phyloP scores from a whole-genome alignment of 202 grass and related monocot species.

The Brachypodium distachyon region DNA sequence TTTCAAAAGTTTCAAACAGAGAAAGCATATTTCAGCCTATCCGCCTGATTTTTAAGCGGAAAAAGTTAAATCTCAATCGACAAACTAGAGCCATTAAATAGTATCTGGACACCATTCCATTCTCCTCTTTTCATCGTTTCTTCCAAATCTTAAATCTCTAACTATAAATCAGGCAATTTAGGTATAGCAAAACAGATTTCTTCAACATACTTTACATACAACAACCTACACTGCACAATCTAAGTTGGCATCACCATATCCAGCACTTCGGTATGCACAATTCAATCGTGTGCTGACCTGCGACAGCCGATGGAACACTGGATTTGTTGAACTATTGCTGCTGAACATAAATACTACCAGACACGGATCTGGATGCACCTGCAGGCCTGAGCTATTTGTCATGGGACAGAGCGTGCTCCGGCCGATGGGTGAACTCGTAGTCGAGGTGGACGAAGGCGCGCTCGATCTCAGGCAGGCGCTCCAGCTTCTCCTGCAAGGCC shows the following conservation, averaged over 20 bases:
- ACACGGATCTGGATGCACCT: neutral
- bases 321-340: neutral
- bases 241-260: neutral
- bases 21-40: no score
- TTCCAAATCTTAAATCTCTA: no score
- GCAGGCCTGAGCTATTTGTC: constrained; percentile 30
- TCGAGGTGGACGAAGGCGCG: constrained; percentile 97
- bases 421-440: constrained; percentile 87
- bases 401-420: constrained; percentile 66
- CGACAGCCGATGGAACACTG: neutral
- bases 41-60: no score
- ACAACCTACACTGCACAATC: neutral
- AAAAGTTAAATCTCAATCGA: no score
- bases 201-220: neutral
- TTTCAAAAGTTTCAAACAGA: no score
- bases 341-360: neutral
- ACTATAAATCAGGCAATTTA: no score
- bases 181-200: no score
- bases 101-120: no score
- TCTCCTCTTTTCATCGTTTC: no score
- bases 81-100: no score
- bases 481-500: constrained; percentile 93
- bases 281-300: neutral
- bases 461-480: constrained; percentile 77
- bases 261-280: neutral